Conservation (phyloP, 1,284 basidiomycete genomes). For the Tetrapyrgos nigripes region DNA sequence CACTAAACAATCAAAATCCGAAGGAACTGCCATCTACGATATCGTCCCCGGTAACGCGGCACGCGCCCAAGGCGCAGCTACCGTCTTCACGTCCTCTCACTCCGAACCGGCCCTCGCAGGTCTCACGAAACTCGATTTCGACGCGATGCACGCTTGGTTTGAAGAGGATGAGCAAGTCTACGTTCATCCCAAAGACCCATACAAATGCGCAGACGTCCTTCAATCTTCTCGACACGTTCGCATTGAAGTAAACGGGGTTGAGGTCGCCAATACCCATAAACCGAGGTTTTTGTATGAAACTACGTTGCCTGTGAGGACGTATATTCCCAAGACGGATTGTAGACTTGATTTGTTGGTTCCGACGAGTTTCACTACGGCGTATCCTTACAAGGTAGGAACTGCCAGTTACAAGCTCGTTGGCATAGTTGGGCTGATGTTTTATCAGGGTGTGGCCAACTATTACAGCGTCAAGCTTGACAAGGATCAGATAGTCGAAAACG, state of each 20-base stretch:
- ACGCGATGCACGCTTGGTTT: slow-evolving; percentile 66
- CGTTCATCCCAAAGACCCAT: slow-evolving; percentile 70
- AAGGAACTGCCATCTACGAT: slow-evolving; percentile 47
- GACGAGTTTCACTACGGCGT: slow-evolving; percentile 53
- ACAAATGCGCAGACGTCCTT: slow-evolving; percentile 70
- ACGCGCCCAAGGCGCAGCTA: slow-evolving; percentile 47
- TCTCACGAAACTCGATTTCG: slow-evolving; percentile 56
- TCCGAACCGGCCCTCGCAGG: slow-evolving; percentile 47
- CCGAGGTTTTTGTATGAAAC: slow-evolving; percentile 68
- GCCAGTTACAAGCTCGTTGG: too few species aligned
- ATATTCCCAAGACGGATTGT: slow-evolving; percentile 65
- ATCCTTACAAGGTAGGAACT: slow-evolving; percentile 72
- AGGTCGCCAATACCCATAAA: slow-evolving; percentile 62
- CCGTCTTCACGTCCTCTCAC: slow-evolving; percentile 37
- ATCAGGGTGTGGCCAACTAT: slow-evolving; percentile 69
- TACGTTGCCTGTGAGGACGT: slow-evolving; percentile 58
- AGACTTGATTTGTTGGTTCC: slow-evolving; percentile 55
- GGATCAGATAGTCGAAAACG: slow-evolving; percentile 50
- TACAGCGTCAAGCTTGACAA: slow-evolving; percentile 55
- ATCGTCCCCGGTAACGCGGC: slow-evolving; percentile 50
- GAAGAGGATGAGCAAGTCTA: slow-evolving; percentile 71
- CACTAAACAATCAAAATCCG: slow-evolving; percentile 13
- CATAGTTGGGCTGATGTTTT: too few species aligned
- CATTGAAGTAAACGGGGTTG: slow-evolving; percentile 63
- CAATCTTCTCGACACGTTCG: slow-evolving; percentile 66